These are phyloP conservation scores for Ostreobium quekettii DNA, from an alignment of 139 green algal species.

Conservation along the genomic window DNA sequence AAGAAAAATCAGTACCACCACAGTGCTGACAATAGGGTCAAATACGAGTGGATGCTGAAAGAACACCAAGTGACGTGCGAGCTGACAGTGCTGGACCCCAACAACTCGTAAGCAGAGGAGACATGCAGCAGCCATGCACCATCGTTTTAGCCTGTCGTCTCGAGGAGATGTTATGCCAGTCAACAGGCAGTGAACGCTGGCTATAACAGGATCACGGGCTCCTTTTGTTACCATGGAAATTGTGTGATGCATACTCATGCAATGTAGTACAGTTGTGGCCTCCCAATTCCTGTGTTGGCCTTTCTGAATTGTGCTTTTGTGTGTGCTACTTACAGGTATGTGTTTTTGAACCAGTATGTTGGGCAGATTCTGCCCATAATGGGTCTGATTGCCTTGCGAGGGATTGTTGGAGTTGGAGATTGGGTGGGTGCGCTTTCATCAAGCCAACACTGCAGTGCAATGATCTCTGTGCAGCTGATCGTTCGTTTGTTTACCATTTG, in stretches of 20 bases:
- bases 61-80: constrained; percentile 44
- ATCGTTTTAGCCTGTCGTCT: too few species aligned
- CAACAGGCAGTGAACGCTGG: too few species aligned
- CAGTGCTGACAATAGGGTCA: constrained; percentile 28
- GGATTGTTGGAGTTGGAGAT: constrained; percentile 24
- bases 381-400: constrained; percentile 34
- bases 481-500: too few species aligned
- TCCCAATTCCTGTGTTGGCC: not conserved
- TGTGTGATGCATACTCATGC: too few species aligned
- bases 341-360: constrained; percentile 45
- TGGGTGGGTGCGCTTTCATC: too few species aligned
- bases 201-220: too few species aligned
- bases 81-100: constrained; percentile 49
- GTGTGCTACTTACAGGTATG: constrained; percentile 22
- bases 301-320: not conserved
- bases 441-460: too few species aligned
- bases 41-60: constrained; percentile 32
- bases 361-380: constrained; percentile 44
- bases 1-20: constrained; percentile 36
- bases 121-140: too few species aligned
- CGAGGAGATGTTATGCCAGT: too few species aligned
- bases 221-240: too few species aligned
- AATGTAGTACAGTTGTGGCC: too few species aligned
- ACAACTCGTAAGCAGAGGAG: constrained; percentile 32
- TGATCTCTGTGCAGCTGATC: too few species aligned